Base-by-base conservation (phyloP, 1,284 basidiomycete species). In the Ustilago nuda region DNA sequence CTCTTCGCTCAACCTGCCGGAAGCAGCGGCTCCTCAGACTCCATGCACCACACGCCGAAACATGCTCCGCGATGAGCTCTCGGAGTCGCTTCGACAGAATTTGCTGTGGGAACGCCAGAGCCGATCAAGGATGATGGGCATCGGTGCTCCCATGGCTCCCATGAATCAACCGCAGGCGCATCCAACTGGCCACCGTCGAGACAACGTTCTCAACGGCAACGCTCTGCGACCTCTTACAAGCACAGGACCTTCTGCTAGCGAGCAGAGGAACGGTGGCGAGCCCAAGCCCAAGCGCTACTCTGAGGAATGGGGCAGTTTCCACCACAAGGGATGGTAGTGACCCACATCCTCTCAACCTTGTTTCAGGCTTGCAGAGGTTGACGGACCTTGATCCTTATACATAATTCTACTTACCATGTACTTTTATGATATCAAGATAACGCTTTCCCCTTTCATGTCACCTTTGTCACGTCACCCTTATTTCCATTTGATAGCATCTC, bases 51-150 rank as follows among this genome's bases (percentile, higher is more conserved):
- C 93, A 17, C 89, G 94, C 5, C 89, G 92, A 55, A 89, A 91
- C 80, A 95, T 95, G 93, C 88, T 95, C 56, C 89, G 91, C 65
- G 92, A 91, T 27, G 94, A 96, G 86, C 88, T 96, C 82, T 92
- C 92, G 53, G 94, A 95, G 87, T 92, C 91, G 71, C 87, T 96
- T 68, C 88, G 94, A 23, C 88, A 92, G 56, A 93, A 95, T 80
- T 83, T 96, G 76, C 87, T 95, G 6, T 94, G 94, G 93, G 92
- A 94, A 83, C 89, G 94, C 11, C 84, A 86, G 62, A 84, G 76
- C 39, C 74, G 84, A 12, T 77, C 81, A 30, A 61, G 84, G 17
- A 80, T 84, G 69, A 70, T 85, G 56, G 84, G 84, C n/a, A 75
- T 83, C 30, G 80, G 80, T 41, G 76, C 68, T 45, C 67, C 64